A percentile compares a stretch with the other conserved stretches of the same genome.
phyloP scores from a whole-genome alignment of 2,329 filamentous ascomycete species.

The Talaromyces sp. region DNA sequence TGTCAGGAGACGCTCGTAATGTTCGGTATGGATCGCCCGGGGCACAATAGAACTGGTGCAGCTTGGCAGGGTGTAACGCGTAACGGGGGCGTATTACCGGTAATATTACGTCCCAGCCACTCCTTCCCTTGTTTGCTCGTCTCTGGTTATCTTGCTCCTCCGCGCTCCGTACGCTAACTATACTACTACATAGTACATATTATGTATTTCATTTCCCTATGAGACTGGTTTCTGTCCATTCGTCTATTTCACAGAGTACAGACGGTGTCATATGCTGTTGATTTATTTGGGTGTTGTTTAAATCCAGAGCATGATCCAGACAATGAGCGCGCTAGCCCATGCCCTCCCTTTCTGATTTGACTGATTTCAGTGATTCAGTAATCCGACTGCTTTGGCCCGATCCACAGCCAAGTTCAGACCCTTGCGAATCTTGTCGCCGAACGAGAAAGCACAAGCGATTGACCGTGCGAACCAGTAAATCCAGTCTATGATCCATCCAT shows the following conservation, averaged over 20 bases:
- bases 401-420: neutral
- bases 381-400: neutral
- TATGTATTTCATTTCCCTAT: neutral
- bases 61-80: neutral
- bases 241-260: no score
- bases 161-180: neutral
- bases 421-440: neutral
- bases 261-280: no score
- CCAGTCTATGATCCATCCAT: neutral
- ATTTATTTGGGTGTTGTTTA: neutral
- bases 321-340: neutral
- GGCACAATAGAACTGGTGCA: neutral
- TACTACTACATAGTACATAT: neutral
- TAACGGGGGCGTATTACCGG: neutral
- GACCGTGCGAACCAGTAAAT: neutral
- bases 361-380: neutral
- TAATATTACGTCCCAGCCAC: slow-evolving; percentile 5
- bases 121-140: neutral
- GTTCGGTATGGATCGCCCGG: neutral
- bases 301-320: neutral
- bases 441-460: slow-evolving; percentile 1
- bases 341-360: neutral
- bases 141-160: neutral
- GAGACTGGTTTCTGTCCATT: no score
- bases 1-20: neutral